A percentile compares a stretch with the other conserved stretches of the same genome.
These are phyloP conservation scores for Arabidopsis arenosa DNA, from an alignment of 345 rosid species.

Conservation along the genomic window DNA sequence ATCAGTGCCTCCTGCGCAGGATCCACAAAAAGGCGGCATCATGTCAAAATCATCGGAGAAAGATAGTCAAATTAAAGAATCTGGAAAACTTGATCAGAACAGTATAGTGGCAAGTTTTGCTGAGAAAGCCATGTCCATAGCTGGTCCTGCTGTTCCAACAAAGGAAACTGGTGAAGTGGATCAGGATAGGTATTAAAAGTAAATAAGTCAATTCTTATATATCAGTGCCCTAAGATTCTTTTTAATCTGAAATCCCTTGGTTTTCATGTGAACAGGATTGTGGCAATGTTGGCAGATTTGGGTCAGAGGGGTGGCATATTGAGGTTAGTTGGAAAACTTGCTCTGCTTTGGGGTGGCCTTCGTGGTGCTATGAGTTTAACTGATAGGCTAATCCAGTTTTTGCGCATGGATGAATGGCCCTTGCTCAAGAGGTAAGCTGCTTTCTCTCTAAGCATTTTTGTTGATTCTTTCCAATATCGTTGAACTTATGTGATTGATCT, in stretches of 20 bases:
- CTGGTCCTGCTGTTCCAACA: conserved; percentile 95
- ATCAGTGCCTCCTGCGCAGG: conserved; percentile 44
- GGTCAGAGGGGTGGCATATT: conserved; percentile 96
- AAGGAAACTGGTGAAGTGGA: conserved; percentile 92
- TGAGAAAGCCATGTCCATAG: conserved; percentile 94
- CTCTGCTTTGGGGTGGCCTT: conserved; percentile 99
- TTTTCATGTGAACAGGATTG: conserved; percentile 63
- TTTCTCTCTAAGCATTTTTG: conserved; percentile 28
- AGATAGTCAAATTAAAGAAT: conserved; percentile 47
- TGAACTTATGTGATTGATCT: conserved; percentile 1
- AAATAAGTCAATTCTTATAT: conserved; percentile 14
- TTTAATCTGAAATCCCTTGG: conserved; percentile 26
- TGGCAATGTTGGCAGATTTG: conserved; percentile 79
- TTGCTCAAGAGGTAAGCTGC: conserved; percentile 72
- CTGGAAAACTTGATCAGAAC: conserved; percentile 38
- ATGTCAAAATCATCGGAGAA: conserved; percentile 49
- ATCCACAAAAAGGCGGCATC: conserved; percentile 39
- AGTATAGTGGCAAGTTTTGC: conserved; percentile 78
- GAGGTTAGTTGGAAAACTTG: conserved; percentile 86
- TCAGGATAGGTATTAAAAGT: conserved; percentile 73
- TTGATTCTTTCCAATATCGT: not conserved
- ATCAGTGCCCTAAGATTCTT: conserved; percentile 24
- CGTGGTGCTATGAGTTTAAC: conserved; percentile 97
- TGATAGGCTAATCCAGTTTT: conserved; percentile 73
- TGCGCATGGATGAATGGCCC: conserved; percentile 80